Evolutionary conservation across 2,329 filamentous ascomycete genomes (phyloP), one percentile per base, ranked within the genome.

Genomic region (Trichoderma sp.): DNA sequence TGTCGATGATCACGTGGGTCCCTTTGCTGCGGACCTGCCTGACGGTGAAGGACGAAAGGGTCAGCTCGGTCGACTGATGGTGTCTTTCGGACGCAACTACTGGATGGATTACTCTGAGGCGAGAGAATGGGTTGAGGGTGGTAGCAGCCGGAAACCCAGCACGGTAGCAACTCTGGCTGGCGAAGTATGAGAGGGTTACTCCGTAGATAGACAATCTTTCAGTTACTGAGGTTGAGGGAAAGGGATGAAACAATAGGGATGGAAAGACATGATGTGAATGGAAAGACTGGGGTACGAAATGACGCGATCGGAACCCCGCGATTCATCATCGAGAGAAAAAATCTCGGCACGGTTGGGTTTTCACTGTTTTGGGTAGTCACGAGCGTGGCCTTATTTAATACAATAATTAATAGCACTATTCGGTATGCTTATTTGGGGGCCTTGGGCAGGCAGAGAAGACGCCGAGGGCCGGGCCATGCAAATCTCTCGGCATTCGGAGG

Each of bases 1-100:
- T 47, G 79, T 82, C 30, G 83, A 87, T 71, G 83, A 85, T 67
- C 82, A 86, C 67, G 86, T 88, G 39, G 93, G 82, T 85, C 93
- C 85, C 0, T 97, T 97, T 81, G 87, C 88, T 0, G 82, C 84
- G 36, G 89, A 88, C 66, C 88, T 89, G 58, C 89, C 91, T n/a
- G 90, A 93, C 71, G 93, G 94, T 12, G 87, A 92, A 73, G 94
- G 94, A 21, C 94, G 92, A 89, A 88, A 87, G 80, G 95, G 94
- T 39, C 90, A 89, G 77, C 78, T 97, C 12, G 95, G 94, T n/a
- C 87, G 95, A 66, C 79, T 88, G 36, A 93, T 98, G 92, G 86
- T 97, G 32, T 87, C 86, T 11, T 85, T 93, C 28, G 92, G 92
- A 51, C 88, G 88, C 75, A 86, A 86, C 71, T 98, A 97, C 83